Evolutionary conservation across 1,139 yeast genomes (phyloP).

Genomic region (Pneumocystis canis): DNA sequence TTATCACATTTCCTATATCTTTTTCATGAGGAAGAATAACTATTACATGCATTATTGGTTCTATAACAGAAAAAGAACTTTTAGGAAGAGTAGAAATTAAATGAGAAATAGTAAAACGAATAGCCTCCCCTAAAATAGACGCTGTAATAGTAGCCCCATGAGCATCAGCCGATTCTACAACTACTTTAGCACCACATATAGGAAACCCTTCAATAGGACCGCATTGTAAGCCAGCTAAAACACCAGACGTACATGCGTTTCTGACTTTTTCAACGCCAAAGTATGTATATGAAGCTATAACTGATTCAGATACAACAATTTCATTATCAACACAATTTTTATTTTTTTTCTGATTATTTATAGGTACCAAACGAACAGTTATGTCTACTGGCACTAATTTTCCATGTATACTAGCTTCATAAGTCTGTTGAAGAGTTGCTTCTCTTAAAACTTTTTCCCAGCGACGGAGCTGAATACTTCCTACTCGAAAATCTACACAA

Average conservation of each 20-base stretch:
- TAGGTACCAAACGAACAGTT: neutral
- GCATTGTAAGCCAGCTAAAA: conserved; percentile 2
- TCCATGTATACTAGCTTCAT: neutral
- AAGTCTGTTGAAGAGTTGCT: neutral
- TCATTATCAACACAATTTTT: conserved; percentile 9
- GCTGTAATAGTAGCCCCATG: neutral
- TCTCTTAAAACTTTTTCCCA: conserved; percentile 35
- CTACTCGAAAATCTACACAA: conserved; percentile 66
- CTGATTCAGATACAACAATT: conserved; percentile 22
- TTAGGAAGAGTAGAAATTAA: neutral
- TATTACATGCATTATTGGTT: conserved; percentile 90
- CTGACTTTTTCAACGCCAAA: conserved; percentile 28
- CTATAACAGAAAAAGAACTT: conserved; percentile 36
- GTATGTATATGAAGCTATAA: conserved; percentile 42
- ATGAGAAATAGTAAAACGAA: neutral
- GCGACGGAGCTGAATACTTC: conserved; percentile 75
- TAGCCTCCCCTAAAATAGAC: neutral
- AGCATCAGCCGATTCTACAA: neutral
- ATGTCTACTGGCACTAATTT: neutral
- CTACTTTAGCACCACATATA: conserved; percentile 3
- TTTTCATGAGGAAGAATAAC: conserved; percentile 81
- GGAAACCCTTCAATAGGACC: conserved; percentile 6
- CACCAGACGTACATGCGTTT: conserved; percentile 13
- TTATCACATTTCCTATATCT: neutral
- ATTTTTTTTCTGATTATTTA: neutral